Base-by-base conservation (phyloP, 2,329 filamentous ascomycete genomes). In the Cyanodermella asteris region DNA sequence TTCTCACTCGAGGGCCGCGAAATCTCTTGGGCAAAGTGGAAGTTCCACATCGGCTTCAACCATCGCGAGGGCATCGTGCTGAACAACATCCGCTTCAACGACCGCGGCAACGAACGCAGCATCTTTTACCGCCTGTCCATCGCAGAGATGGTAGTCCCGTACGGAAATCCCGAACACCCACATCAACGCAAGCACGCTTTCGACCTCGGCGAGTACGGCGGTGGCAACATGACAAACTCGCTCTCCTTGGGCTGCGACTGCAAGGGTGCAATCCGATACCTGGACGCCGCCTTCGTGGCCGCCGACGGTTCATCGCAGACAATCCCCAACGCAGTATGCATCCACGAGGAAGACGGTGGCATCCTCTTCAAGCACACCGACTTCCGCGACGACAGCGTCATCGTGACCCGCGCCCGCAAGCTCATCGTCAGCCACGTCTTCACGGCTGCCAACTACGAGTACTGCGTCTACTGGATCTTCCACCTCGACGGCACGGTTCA, bases 371-470 rank as follows among this genome's bases (percentile, higher is more conserved):
- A 93, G 53, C 78, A 90, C 51, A 81, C 70, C 10, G 82, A 93
- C 49, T 93, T 91, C 63, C 66, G 82, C 18, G 82, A 93, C 42
- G 74, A 87, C 21, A 84, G 76, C 0, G 66, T 71, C 27, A 78
- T 87, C 7, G 76, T 91, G 4, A 91, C 81, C 1, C 71, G 82
- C 14, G 80, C 72, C 2, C 68, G 80, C 27, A 90, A 87, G 45
- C 64, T 93, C 29, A 62, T 91, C 42, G 61, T 93, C 36, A 81
- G 80, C 35, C 81, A 91, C 38, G 74, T 91, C 42, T 91, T 93
- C 52, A 93, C 82, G 0, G 82, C 82, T 0, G 82, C 82, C 14
- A 93, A 93, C 55, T 93, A 93, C 51, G 82, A 93, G 47, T 93
- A 93, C 50, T 73, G 71, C 40, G 60, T 68, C 5, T 72, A 84